Percentiles rank a stretch among this genome's conserved stretches.
Evolutionary conservation across 805 yeast genomes (phyloP).

Genomic region (Metschnikowia cubensis): DNA sequence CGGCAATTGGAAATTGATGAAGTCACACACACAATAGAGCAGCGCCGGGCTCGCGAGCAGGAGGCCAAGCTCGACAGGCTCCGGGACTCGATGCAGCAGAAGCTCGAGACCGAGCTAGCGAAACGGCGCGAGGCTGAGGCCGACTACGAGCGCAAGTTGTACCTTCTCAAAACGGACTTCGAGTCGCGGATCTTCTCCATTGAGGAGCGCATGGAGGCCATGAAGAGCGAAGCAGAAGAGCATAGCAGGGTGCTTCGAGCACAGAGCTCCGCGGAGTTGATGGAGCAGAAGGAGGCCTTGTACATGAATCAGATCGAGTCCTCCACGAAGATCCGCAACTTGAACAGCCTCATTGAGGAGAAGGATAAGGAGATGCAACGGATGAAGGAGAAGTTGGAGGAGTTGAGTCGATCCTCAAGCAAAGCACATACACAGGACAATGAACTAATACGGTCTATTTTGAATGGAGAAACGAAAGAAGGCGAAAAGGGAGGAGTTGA

Average conservation of each 20-base stretch:
- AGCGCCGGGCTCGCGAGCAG: not conserved
- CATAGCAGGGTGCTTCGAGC: not conserved
- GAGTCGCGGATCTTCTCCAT: constrained; percentile 8
- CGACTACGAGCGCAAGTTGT: constrained; percentile 11
- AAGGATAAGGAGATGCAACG: not conserved
- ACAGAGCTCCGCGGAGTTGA: not conserved
- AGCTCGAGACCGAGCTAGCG: constrained; percentile 4
- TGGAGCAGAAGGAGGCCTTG: constrained; percentile 1
- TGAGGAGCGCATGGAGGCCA: constrained; percentile 3
- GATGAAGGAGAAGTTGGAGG: not conserved
- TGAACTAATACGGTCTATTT: not conserved
- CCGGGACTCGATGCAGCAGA: not conserved
- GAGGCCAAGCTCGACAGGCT: constrained; percentile 1
- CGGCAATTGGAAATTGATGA: not conserved
- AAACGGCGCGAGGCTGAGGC: not conserved
- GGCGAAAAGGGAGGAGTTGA: not conserved
- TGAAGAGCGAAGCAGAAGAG: constrained; percentile 2
- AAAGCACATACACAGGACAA: not conserved
- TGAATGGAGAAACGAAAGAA: not conserved
- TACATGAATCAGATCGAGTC: constrained; percentile 1
- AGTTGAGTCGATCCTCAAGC: not conserved
- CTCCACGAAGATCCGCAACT: not conserved
- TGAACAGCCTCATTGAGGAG: not conserved
- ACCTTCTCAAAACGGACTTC: constrained; percentile 5
- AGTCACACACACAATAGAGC: constrained; percentile 1